Base-by-base conservation (phyloP, 306 rosid species). In the Quercus bicolor region DNA sequence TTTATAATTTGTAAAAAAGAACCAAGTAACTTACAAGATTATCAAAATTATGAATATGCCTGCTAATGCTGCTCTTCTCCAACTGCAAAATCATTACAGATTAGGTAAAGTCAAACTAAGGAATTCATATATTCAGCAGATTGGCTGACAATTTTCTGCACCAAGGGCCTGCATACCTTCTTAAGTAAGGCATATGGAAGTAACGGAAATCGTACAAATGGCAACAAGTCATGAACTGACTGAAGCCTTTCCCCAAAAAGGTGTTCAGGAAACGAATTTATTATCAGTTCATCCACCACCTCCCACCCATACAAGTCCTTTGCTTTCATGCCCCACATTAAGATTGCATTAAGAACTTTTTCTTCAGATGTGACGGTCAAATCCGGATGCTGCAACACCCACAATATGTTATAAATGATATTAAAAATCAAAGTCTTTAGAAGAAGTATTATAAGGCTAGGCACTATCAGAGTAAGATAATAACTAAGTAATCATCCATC, bases 361-460 rank as follows among this genome's bases (percentile, higher is more conserved):
- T 95, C 98, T 90, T 95, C 98, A 23, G 94, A 92, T 62, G 98
- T 95, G 68, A 92, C 97, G 1, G 97, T 87, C 92, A 95, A 86
- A 85, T 95, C 96, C 9, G 97, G 97, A 87, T 91, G 96, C 98
- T 95, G 97, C 90, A 87, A 85, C 74, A 79, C 56, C 59, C 82
- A 81, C 28, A 80, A 74, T 40, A 72, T 61, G 78, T 37, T n/a
- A 24, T 66, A 52, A 56, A 64, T 6, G 5, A 48, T 72, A 77
- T 62, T 57, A 40, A 23, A 72, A 80, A 61, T 40, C 13, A 21
- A 56, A 75, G 43, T 31, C 5, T 53, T 77, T 69, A 15, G 37
- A 55, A 64, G 62, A 31, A 48, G 23, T 16, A 33, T 29, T 40
- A 8, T n/a, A 28, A 45, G 60, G 57, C 77, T 59, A 53, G 68